Evolutionary conservation across 306 rosid genomes (phyloP).

Genomic region (Betula pendula): DNA sequence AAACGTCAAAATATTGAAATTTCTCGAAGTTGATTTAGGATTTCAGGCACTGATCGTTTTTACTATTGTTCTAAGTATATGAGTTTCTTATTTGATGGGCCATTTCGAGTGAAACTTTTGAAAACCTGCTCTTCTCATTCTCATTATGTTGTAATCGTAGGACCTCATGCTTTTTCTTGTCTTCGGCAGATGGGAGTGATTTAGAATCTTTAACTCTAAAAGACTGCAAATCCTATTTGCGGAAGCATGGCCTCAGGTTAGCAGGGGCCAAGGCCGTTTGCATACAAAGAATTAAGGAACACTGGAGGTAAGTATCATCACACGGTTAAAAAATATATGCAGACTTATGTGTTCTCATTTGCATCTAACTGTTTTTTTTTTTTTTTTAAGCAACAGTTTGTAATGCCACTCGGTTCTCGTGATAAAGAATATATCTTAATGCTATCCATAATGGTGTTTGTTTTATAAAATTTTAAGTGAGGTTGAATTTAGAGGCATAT

Average conservation of each 20-base stretch:
- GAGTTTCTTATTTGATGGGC: background rate
- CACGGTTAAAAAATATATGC: background rate
- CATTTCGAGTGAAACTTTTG: background rate
- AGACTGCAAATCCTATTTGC: slow-evolving; percentile 69
- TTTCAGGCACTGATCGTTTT: background rate
- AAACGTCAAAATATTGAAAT: background rate
- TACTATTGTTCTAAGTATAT: background rate
- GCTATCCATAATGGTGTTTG: background rate
- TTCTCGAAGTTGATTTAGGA: background rate
- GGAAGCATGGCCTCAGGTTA: slow-evolving; percentile 59
- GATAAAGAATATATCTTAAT: background rate
- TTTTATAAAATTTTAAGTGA: background rate
- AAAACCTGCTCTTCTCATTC: slow-evolving; percentile 2
- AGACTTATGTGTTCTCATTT: background rate
- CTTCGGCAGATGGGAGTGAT: slow-evolving; percentile 42
- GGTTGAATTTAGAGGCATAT: background rate
- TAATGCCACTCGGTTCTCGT: background rate
- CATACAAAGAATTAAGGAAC: slow-evolving; percentile 59
- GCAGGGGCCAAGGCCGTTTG: slow-evolving; percentile 64
- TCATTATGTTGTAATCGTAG: background rate
- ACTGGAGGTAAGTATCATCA: slow-evolving; percentile 52
- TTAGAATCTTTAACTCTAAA: slow-evolving; percentile 48
- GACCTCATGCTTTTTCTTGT: background rate
- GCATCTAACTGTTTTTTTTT: background rate
- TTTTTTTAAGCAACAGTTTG: background rate